phyloP scores from a whole-genome alignment of 2,329 filamentous ascomycete genomes.

The Pleurostoma richardsiae region DNA sequence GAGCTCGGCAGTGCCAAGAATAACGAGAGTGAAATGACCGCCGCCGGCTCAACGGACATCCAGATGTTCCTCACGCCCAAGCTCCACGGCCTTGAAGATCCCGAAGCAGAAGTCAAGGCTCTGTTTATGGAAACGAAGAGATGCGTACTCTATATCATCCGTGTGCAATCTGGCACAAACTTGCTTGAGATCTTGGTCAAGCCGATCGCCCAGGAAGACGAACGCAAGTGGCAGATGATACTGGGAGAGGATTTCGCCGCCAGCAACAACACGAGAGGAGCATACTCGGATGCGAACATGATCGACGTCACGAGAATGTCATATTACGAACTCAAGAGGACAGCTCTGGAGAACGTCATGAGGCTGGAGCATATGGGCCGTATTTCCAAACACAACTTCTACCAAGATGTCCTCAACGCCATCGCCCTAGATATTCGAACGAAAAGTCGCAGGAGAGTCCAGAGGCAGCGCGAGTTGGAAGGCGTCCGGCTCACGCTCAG shows the following conservation, averaged over 20 bases:
- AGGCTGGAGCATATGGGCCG: constrained; percentile 80
- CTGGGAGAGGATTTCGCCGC: constrained; percentile 75
- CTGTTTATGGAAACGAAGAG: constrained; percentile 98
- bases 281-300: constrained; percentile 87
- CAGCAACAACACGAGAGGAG: constrained; percentile 66
- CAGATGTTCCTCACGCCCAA: constrained; percentile 87
- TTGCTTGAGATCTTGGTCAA: constrained; percentile 95
- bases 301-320: constrained; percentile 85
- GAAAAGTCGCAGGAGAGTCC: constrained; percentile 88
- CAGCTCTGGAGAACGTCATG: constrained; percentile 90
- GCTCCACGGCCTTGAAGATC: constrained; percentile 84
- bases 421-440: constrained; percentile 96
- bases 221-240: constrained; percentile 78
- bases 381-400: constrained; percentile 85
- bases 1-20: constrained; percentile 94
- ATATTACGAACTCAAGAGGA: constrained; percentile 89
- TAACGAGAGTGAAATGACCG: constrained; percentile 90
- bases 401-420: constrained; percentile 96
- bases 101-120: constrained; percentile 85
- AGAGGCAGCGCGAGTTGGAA: constrained; percentile 87
- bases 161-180: constrained; percentile 85
- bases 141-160: constrained; percentile 95
- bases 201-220: constrained; percentile 80
- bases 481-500: constrained; percentile 69
- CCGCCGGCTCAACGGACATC: constrained; percentile 82